Conservation (phyloP, 495 filamentous ascomycete genomes). For the Entonaema liquescens region DNA sequence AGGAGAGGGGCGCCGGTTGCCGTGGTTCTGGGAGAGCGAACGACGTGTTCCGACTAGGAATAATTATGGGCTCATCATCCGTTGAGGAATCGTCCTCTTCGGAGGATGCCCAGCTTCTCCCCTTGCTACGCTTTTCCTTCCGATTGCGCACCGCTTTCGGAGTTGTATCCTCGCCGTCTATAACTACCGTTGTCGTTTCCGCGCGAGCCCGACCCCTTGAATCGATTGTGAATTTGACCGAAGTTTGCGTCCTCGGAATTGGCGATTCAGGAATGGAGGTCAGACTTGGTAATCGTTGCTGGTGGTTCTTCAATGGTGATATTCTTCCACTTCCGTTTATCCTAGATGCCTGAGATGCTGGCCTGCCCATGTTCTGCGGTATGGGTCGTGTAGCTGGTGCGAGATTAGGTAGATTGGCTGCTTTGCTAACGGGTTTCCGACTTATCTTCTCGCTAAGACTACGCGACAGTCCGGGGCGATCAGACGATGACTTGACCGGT, state of each 20-base stretch:
- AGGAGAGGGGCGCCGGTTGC: constrained; percentile 60
- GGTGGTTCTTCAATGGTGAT: constrained; percentile 61
- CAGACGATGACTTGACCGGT: constrained; percentile 56
- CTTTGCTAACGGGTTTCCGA: constrained; percentile 47
- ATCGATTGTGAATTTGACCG: constrained; percentile 76
- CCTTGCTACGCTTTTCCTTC: constrained; percentile 23
- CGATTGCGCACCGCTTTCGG: constrained; percentile 39
- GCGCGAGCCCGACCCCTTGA: constrained; percentile 74
- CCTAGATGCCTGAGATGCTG: constrained; percentile 49
- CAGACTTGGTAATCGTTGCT: constrained; percentile 55
- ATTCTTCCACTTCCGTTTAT: constrained; percentile 56
- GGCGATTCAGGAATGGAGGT: constrained; percentile 60
- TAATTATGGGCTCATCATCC: constrained; percentile 71
- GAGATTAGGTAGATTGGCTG: constrained; percentile 47
- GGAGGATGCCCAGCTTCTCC: constrained; percentile 52
- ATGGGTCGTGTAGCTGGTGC: constrained; percentile 45
- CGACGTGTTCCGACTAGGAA: constrained; percentile 69
- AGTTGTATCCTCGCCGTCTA: constrained; percentile 51
- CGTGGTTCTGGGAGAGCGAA: constrained; percentile 66
- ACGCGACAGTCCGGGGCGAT: constrained; percentile 65
- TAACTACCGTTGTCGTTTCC: constrained; percentile 70
- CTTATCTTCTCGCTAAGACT: constrained; percentile 65
- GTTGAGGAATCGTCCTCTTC: constrained; percentile 64
- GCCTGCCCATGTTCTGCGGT: constrained; percentile 42
- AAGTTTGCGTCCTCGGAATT: constrained; percentile 58